phyloP scores from a whole-genome alignment of 805 yeast species.

The Candida ipomoeae region DNA sequence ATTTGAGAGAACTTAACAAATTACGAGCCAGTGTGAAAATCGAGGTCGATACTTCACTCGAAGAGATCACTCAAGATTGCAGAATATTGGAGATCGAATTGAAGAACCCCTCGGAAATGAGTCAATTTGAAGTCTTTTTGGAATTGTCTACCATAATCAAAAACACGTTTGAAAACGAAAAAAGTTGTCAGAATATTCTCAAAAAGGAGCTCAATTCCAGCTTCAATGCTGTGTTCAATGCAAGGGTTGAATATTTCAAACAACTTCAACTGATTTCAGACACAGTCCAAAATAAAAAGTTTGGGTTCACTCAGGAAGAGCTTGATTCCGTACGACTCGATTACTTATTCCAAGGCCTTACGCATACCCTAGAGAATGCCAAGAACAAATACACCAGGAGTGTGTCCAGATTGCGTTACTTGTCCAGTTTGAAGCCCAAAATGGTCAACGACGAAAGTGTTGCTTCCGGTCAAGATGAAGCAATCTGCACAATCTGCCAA shows the following conservation, averaged over 20 bases:
- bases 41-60: constrained; percentile 28
- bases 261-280: constrained; percentile 86
- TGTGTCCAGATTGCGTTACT: constrained; percentile 34
- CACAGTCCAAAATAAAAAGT: constrained; percentile 46
- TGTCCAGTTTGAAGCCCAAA: constrained; percentile 22
- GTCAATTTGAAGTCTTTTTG: constrained; percentile 18
- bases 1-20: constrained; percentile 22
- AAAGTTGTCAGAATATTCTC: constrained; percentile 34
- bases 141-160: constrained; percentile 22
- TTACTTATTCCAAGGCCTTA: constrained; percentile 6
- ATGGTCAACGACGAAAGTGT: constrained; percentile 4
- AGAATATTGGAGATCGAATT: constrained; percentile 23
- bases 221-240: constrained; percentile 66
- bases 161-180: constrained; percentile 40
- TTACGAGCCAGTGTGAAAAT: constrained; percentile 25
- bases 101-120: constrained; percentile 16
- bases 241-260: constrained; percentile 76
- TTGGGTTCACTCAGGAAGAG: constrained; percentile 6
- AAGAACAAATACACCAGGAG: constrained; percentile 24
- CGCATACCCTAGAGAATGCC: constrained; percentile 6
- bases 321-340: constrained; percentile 7
- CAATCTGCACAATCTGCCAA: constrained; percentile 75
- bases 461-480: constrained; percentile 26
- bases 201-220: constrained; percentile 48
- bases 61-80: constrained; percentile 23